These are phyloP conservation scores for Echinosophora koreensis DNA, from an alignment of 306 rosid genomes.

Conservation along the genomic window DNA sequence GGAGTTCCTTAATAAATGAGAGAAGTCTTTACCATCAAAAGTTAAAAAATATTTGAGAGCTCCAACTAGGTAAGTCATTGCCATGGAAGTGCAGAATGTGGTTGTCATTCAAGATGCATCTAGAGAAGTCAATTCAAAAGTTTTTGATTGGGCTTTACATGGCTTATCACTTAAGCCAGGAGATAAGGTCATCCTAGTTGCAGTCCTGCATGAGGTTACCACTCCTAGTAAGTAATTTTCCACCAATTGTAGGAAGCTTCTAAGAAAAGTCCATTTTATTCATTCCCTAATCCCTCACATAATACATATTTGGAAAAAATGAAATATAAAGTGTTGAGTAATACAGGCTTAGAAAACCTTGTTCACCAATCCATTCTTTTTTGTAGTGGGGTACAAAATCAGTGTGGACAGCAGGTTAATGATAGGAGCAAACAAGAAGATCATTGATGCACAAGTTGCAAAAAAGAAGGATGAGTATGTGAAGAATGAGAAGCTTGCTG, in stretches of 20 bases:
- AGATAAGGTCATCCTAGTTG: constrained; percentile 70
- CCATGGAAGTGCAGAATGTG: constrained; percentile 58
- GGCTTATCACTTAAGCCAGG: constrained; percentile 60
- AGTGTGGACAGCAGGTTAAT: constrained; percentile 57
- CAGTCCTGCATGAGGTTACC: constrained; percentile 68
- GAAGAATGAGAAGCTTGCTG: constrained; percentile 49
- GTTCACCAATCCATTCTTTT: neutral
- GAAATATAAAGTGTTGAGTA: neutral
- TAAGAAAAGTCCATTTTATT: constrained; percentile 45
- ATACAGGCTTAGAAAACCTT: neutral
- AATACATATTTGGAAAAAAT: neutral
- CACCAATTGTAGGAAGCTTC: constrained; percentile 41
- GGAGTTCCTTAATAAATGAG: neutral
- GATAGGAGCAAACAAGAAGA: constrained; percentile 59
- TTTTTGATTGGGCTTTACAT: constrained; percentile 58
- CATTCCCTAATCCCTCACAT: neutral
- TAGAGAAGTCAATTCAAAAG: constrained; percentile 54
- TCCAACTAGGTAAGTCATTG: neutral
- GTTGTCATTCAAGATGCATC: constrained; percentile 77
- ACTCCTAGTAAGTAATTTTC: constrained; percentile 73
- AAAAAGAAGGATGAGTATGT: constrained; percentile 56
- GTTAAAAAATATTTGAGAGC: neutral
- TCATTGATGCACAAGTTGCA: constrained; percentile 53
- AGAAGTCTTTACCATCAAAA: neutral
- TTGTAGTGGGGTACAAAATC: constrained; percentile 72